Conservation (phyloP, 352 stramenopile genomes). For the Phytophthora tentaculata region DNA sequence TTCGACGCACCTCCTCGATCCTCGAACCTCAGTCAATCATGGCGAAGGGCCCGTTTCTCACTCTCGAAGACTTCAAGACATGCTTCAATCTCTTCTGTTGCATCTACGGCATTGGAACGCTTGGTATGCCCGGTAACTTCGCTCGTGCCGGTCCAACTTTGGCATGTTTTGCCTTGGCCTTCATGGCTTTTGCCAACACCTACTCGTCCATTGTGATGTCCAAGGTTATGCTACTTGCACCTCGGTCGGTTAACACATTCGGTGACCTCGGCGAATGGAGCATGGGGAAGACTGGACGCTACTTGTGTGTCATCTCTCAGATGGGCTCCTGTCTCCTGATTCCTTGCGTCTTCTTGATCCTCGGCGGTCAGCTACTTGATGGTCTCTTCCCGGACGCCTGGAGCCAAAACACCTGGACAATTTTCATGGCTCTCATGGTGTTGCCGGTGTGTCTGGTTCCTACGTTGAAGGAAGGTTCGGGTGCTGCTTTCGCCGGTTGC, state of each 20-base stretch:
- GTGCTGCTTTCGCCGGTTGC: constrained; percentile 57
- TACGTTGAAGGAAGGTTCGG: constrained; percentile 65
- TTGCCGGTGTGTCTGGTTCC: constrained; percentile 59
- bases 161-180: constrained; percentile 50
- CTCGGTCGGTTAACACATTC: constrained; percentile 53
- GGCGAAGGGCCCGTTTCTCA: constrained; percentile 45
- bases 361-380: constrained; percentile 56
- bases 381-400: constrained; percentile 62
- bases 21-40: constrained; percentile 9
- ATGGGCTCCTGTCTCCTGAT: constrained; percentile 60
- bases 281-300: constrained; percentile 56
- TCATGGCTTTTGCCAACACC: constrained; percentile 72
- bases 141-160: constrained; percentile 53
- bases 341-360: constrained; percentile 62
- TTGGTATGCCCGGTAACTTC: constrained; percentile 77
- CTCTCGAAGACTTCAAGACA: constrained; percentile 55
- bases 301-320: constrained; percentile 52
- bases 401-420: constrained; percentile 58
- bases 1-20: constrained; percentile 7
- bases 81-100: constrained; percentile 70
- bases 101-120: constrained; percentile 72
- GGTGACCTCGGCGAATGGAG: constrained; percentile 65
- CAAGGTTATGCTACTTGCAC: constrained; percentile 63
- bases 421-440: constrained; percentile 60
- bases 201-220: constrained; percentile 61